Evolutionary conservation across 805 yeast species (phyloP), one percentile per base, ranked within the genome.

Genomic region (Myxozyma kluyveri): DNA sequence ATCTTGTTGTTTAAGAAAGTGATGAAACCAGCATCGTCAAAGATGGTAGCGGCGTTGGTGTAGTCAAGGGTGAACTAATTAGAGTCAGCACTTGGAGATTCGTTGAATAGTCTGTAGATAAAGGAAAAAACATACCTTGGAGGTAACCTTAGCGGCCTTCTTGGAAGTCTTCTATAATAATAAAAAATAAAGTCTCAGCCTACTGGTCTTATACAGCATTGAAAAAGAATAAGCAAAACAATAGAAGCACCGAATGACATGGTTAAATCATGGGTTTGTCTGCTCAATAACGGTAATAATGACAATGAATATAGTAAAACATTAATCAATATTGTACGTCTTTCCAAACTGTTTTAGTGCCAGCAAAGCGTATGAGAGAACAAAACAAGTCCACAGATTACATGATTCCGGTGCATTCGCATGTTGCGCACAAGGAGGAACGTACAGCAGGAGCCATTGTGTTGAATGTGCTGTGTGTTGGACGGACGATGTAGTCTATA

Each of bases 1-100:
- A 93, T 91, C 88, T 88, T 96, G 81, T 93, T 98, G 75, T 86
- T 83, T 77, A 93, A 85, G 91, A 84, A 93, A 83, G 93, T 91
- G 72, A 88, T 95, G 84, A 91, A 89, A 69, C 95, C 84, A 73
- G 93, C 86, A 75, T 95, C 93, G 85, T 93, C 98, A 71, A 89
- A 88, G 73, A 91, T 95, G 75, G 88, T 95, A 73, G 89, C 89
- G 79, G 96, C 96, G 74, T 95, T 95, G 61, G 96, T 82, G 72
- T 86, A 88, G 81, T 91, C 98, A 73, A 93, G 91, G 71, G 86
- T 86, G 81, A 86, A 88, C 79, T 86, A 86, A 82, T 24, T 7
- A 9, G 4, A 31, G 27, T 38, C 17, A 45, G 35, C 18, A 21
- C 9, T 2, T 23, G 5, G 17, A 31, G 10, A 39, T 39, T 22